Conservation (phyloP, 345 rosid species). For the Ailanthus altissimus region DNA sequence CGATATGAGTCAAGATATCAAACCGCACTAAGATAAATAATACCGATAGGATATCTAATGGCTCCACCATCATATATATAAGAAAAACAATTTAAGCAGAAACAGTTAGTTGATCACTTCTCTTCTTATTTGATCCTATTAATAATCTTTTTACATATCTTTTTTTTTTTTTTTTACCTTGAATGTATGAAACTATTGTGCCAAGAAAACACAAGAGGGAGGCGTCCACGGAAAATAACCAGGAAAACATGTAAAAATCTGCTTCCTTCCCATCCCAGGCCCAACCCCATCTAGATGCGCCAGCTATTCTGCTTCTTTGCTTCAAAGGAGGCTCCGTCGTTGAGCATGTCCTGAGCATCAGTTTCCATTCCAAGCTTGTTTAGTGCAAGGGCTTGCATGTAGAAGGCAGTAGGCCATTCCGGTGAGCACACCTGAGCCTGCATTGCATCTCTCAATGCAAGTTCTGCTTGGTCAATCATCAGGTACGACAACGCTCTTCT, state of each 20-base stretch:
- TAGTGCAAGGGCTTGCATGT: conserved; percentile 93
- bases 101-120: neutral
- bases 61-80: too few species aligned
- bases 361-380: conserved; percentile 97
- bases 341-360: conserved; percentile 97
- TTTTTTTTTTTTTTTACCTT: neutral
- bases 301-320: conserved; percentile 83
- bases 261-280: neutral
- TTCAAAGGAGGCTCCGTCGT: conserved; percentile 89
- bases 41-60: too few species aligned
- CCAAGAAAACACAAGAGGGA: neutral
- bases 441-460: conserved; percentile 95
- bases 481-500: conserved; percentile 71
- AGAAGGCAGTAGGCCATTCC: conserved; percentile 97
- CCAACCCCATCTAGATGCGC: conserved; percentile 39
- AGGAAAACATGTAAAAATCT: neutral
- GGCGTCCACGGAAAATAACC: neutral
- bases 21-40: too few species aligned
- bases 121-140: conserved; percentile 19
- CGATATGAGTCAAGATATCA: too few species aligned
- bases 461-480: conserved; percentile 86
- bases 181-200: conserved; percentile 1
- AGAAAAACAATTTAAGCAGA: neutral
- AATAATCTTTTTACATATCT: conserved; percentile 23
- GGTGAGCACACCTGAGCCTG: conserved; percentile 97